These are phyloP conservation scores for Gossypium gossypioides DNA, from an alignment of 441 rosid species.

Conservation along the genomic window DNA sequence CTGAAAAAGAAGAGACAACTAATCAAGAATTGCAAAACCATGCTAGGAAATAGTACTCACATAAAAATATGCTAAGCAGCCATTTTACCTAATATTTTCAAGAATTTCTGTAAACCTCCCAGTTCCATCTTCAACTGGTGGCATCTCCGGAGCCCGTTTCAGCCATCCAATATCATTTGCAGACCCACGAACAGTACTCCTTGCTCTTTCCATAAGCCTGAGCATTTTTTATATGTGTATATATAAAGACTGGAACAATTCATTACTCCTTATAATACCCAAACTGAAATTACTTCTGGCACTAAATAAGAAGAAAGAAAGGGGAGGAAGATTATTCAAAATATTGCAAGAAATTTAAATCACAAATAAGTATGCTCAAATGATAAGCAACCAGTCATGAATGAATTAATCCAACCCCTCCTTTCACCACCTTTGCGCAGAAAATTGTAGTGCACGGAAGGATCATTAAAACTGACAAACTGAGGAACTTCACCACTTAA, in stretches of 20 bases:
- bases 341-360: not conserved
- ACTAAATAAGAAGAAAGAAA: not conserved
- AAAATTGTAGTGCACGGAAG: not conserved
- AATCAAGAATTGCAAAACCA: constrained; percentile 21
- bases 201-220: constrained; percentile 78
- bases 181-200: constrained; percentile 85
- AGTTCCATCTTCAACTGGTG: constrained; percentile 84
- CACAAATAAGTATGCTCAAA: not conserved
- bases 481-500: not conserved
- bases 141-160: constrained; percentile 57
- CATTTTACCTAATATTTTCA: constrained; percentile 59
- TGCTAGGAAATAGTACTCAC: constrained; percentile 9
- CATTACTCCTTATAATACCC: not conserved
- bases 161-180: constrained; percentile 96
- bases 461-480: not conserved
- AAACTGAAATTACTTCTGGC: constrained; percentile 7
- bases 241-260: constrained; percentile 3
- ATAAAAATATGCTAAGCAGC: constrained; percentile 19
- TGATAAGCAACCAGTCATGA: not conserved
- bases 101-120: constrained; percentile 61
- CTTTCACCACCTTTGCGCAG: not conserved
- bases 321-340: not conserved
- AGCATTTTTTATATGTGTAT: not conserved
- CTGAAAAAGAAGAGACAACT: constrained; percentile 30
- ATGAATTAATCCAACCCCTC: not conserved